These are phyloP conservation scores for Hypoxylon sp. DNA, from an alignment of 2,329 filamentous ascomycete genomes.

Conservation along the genomic window DNA sequence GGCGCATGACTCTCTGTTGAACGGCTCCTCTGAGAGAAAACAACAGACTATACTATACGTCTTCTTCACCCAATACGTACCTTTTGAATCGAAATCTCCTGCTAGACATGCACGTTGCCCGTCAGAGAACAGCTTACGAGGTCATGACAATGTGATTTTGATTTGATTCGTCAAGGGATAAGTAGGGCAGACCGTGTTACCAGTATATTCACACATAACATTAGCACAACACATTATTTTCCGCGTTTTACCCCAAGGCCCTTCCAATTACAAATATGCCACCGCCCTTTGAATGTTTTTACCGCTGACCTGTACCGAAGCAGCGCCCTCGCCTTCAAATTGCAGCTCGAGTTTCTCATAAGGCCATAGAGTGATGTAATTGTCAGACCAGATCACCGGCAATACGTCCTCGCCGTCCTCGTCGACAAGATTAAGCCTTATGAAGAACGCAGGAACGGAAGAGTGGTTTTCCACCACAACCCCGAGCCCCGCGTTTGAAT, in stretches of 20 bases:
- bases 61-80: neutral
- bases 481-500: conserved; percentile 12
- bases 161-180: conserved; percentile 49
- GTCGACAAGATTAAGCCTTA: conserved; percentile 65
- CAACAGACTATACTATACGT: too few species aligned
- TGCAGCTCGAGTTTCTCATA: conserved; percentile 61
- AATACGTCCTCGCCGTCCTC: conserved; percentile 58
- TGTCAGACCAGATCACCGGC: conserved; percentile 70
- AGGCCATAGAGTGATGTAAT: conserved; percentile 72
- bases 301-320: conserved; percentile 48
- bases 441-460: conserved; percentile 67
- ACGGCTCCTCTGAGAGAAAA: too few species aligned
- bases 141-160: neutral
- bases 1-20: too few species aligned
- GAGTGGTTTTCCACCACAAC: conserved; percentile 66
- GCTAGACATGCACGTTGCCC: neutral
- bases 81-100: neutral
- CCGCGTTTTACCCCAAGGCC: neutral
- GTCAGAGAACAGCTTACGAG: neutral
- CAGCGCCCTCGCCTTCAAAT: conserved; percentile 48
- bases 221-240: neutral
- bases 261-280: conserved; percentile 18
- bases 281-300: conserved; percentile 44
- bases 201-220: neutral
- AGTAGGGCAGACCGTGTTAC: conserved; percentile 18